phyloP scores from a whole-genome alignment of 208 protist species.

The Leishmania aethiopica region DNA sequence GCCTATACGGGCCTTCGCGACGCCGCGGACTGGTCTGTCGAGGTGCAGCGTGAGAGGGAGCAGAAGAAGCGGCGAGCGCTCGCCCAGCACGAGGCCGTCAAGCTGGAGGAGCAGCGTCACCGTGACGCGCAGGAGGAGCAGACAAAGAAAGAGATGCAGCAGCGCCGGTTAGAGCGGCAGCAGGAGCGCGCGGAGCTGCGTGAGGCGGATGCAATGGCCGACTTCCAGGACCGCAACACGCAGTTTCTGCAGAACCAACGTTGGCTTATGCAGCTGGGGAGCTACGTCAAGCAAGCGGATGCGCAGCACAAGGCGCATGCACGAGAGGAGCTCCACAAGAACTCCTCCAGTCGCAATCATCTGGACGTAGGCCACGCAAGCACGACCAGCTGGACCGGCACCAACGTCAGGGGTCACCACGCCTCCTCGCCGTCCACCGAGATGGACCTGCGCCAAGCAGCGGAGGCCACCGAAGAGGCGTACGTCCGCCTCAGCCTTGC shows the following conservation, averaged over 20 bases:
- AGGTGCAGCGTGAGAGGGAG: conserved; percentile 20
- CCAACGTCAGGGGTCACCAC: background rate
- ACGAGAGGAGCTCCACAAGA: conserved; percentile 17
- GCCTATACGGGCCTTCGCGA: conserved; percentile 28
- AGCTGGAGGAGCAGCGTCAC: conserved; percentile 19
- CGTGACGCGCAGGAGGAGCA: conserved; percentile 25
- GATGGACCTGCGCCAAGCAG: conserved; percentile 16
- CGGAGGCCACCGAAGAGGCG: conserved; percentile 21
- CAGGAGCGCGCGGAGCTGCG: conserved; percentile 12
- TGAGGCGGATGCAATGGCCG: conserved; percentile 11
- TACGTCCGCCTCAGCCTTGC: conserved; percentile 32
- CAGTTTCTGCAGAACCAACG: conserved; percentile 22
- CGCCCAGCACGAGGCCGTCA: conserved; percentile 25
- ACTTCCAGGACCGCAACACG: conserved; percentile 28
- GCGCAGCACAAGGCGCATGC: conserved; percentile 18
- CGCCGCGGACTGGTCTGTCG: conserved; percentile 27
- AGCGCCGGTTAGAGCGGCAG: conserved; percentile 17
- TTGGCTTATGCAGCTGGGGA: conserved; percentile 24
- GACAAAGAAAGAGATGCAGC: conserved; percentile 15
- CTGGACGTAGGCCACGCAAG: background rate
- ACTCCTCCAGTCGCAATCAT: background rate
- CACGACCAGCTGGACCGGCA: background rate
- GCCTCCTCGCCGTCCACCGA: conserved; percentile 8
- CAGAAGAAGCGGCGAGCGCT: conserved; percentile 26
- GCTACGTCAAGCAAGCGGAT: conserved; percentile 1